Evolutionary conservation across 306 rosid genomes (phyloP).

Genomic region (Malus asiatica): DNA sequence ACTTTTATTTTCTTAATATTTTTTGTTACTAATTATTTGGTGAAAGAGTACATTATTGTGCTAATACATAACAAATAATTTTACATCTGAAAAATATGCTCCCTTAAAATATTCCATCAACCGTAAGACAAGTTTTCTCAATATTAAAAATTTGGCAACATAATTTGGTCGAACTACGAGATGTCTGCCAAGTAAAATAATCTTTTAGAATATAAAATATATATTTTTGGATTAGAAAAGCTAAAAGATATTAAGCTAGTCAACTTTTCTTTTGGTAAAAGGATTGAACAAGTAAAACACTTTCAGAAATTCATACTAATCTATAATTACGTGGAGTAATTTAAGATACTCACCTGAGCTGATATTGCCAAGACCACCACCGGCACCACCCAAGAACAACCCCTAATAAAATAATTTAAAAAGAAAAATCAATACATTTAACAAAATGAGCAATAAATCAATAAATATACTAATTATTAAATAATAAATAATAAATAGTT

Average conservation of each 20-base stretch:
- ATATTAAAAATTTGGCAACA: not conserved
- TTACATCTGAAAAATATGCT: not conserved
- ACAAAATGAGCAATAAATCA: not conserved
- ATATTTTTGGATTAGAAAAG: too few species aligned
- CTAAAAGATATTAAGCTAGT: not conserved
- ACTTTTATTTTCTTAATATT: not conserved
- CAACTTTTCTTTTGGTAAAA: not conserved
- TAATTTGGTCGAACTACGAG: conserved; percentile 24
- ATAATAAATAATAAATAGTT: not conserved
- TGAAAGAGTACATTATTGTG: not conserved
- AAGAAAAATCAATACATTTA: not conserved
- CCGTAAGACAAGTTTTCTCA: not conserved
- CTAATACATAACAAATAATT: not conserved
- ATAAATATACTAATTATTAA: not conserved
- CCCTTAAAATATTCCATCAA: not conserved
- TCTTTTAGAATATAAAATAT: not conserved
- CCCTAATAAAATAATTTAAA: conserved; percentile 39
- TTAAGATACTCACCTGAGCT: conserved; percentile 57
- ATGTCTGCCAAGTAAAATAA: not conserved
- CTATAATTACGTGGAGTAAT: not conserved
- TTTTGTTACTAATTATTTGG: not conserved
- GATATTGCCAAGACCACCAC: conserved; percentile 54
- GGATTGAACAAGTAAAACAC: not conserved
- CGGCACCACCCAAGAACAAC: conserved; percentile 51
- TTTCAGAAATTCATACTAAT: not conserved